These are phyloP conservation scores for Graphium sp. DNA, from an alignment of 2,329 filamentous ascomycete genomes.

Conservation along the genomic window DNA sequence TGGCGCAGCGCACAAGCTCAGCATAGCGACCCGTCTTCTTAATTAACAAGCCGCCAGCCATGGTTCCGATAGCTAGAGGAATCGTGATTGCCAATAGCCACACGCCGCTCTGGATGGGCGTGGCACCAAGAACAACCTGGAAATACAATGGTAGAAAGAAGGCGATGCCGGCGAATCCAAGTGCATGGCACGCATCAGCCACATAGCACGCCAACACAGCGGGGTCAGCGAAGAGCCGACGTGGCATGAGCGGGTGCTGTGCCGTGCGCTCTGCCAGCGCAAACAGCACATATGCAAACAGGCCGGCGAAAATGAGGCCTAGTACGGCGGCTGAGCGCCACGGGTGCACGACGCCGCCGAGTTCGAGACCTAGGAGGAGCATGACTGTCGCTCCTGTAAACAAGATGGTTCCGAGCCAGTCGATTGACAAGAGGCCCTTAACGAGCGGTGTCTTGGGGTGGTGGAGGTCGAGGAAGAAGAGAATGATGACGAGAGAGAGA, in stretches of 20 bases:
- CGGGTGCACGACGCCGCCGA: slow-evolving; percentile 49
- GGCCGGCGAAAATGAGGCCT: slow-evolving; percentile 33
- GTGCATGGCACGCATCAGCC: slow-evolving; percentile 52
- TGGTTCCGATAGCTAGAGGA: slow-evolving; percentile 14
- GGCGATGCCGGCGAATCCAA: slow-evolving; percentile 34
- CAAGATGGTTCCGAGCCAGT: slow-evolving; percentile 56
- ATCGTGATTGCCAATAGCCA: slow-evolving; percentile 46
- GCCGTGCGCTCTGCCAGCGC: slow-evolving; percentile 53
- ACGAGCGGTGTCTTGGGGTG: slow-evolving; percentile 31
- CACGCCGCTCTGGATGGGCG: slow-evolving; percentile 46
- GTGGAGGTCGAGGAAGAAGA: slow-evolving; percentile 44
- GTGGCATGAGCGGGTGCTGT: slow-evolving; percentile 56
- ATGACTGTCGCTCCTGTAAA: slow-evolving; percentile 49
- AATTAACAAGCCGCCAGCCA: slow-evolving; percentile 14
- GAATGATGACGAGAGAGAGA: slow-evolving; percentile 46
- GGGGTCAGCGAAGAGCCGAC: slow-evolving; percentile 31
- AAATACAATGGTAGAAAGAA: slow-evolving; percentile 70
- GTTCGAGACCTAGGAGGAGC: slow-evolving; percentile 52
- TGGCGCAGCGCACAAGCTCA: slow-evolving; percentile 14
- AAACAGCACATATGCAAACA: slow-evolving; percentile 46
- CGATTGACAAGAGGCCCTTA: slow-evolving; percentile 50
- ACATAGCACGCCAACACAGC: slow-evolving; percentile 57
- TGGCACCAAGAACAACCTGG: slow-evolving; percentile 50
- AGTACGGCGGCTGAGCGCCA: slow-evolving; percentile 46
- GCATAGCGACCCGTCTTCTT: slow-evolving; percentile 37